Conservation (phyloP, 2,329 filamentous ascomycete species). For the Calonectria hongkongensis region DNA sequence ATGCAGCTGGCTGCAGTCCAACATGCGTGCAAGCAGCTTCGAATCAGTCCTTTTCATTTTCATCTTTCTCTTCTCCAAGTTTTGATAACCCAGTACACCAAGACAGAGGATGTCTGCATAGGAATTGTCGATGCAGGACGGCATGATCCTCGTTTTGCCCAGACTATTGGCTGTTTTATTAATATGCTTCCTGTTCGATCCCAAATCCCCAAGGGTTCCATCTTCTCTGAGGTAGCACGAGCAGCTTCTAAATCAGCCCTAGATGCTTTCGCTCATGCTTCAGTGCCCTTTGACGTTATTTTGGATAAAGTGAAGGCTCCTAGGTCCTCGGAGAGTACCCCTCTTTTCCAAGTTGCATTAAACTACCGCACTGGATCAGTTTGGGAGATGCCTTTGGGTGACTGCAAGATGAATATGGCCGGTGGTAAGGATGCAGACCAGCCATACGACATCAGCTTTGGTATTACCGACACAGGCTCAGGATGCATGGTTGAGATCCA, state of each 20-base stretch:
- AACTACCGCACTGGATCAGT: constrained; percentile 64
- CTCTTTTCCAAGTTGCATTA: constrained; percentile 68
- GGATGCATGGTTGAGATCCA: constrained; percentile 37
- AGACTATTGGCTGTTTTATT: constrained; percentile 64
- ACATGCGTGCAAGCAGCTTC: constrained; percentile 42
- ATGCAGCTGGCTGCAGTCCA: constrained; percentile 36
- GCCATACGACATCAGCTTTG: constrained; percentile 46
- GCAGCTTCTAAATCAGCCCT: constrained; percentile 52
- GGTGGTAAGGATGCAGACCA: constrained; percentile 49
- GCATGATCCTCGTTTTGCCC: constrained; percentile 42
- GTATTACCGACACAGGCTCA: constrained; percentile 39
- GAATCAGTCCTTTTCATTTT: constrained; percentile 65
- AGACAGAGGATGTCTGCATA: constrained; percentile 64
- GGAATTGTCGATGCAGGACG: constrained; percentile 64
- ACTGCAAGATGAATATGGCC: constrained; percentile 45
- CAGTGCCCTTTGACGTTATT: constrained; percentile 67
- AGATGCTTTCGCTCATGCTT: constrained; percentile 59
- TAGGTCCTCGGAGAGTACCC: constrained; percentile 61
- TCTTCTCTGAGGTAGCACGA: constrained; percentile 49
- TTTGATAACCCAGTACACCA: constrained; percentile 51
- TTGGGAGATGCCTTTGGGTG: constrained; percentile 51
- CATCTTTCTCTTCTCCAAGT: constrained; percentile 64
- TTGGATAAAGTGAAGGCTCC: constrained; percentile 64
- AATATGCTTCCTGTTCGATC: constrained; percentile 67
- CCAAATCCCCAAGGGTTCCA: constrained; percentile 32